These are phyloP conservation scores for Xylariaceae sp. DNA, from an alignment of 2,329 filamentous ascomycete species.

Conservation along the genomic window DNA sequence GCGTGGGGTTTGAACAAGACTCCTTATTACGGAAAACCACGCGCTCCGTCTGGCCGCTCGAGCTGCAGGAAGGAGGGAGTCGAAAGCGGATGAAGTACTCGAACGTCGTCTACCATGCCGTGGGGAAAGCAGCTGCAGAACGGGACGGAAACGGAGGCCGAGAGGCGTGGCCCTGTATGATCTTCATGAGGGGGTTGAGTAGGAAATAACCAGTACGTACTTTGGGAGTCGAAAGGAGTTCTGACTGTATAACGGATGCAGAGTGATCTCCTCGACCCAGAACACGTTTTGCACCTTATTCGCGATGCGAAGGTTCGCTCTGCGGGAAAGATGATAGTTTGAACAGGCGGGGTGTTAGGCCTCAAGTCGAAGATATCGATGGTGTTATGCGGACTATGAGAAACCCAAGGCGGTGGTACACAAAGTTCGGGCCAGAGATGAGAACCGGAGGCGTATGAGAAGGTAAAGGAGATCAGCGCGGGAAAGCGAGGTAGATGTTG, in stretches of 20 bases:
- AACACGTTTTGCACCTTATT: background rate
- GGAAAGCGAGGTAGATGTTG: background rate
- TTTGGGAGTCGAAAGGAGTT: conserved; percentile 1
- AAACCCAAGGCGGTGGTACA: background rate
- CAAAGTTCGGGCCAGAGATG: background rate
- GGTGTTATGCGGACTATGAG: background rate
- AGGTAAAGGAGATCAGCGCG: background rate
- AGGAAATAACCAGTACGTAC: conserved; percentile 27
- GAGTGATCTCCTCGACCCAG: background rate
- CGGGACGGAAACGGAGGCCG: conserved; percentile 12
- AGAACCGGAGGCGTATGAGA: background rate
- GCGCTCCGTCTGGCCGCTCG: conserved; percentile 26
- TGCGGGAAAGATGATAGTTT: conserved; percentile 2
- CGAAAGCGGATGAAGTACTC: conserved; percentile 12
- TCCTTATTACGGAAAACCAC: conserved; percentile 33
- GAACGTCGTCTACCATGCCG: background rate
- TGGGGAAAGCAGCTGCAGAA: conserved; percentile 3
- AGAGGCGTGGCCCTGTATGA: conserved; percentile 30
- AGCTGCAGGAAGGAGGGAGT: conserved; percentile 11
- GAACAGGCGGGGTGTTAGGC: conserved; percentile 15
- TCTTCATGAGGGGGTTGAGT: conserved; percentile 30
- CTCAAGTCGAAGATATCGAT: background rate
- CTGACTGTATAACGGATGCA: background rate
- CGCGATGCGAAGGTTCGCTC: conserved; percentile 10
- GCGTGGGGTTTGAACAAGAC: conserved; percentile 23